Base-by-base conservation (phyloP, 352 stramenopile species). In the Phytophthora multivora region DNA sequence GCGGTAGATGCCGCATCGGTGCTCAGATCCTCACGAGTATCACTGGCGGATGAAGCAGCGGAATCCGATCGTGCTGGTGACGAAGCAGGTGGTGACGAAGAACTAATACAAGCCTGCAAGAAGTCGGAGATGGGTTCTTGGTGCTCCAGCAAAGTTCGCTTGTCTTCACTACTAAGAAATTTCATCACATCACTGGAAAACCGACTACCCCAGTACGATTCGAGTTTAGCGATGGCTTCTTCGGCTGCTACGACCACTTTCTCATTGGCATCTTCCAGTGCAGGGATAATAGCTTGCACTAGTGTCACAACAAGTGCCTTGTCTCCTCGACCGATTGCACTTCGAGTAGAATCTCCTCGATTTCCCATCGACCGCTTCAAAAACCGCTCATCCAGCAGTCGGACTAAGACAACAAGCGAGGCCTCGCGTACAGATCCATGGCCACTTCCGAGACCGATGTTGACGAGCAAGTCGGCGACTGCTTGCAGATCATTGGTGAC, bases 131-230 rank as follows among this genome's bases (percentile, higher is more conserved):
- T 91, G 4, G 64, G 67, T 3, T 70, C 52, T 5, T 75, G 68
- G 19, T 91, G 82, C n/a, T 73, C 45, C 9, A 59, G 25, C 7
- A 93, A 53, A 6, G 80, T 90, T 9, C 45, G 56, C 23, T 82
- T 82, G 53, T 93, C 84, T 55, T 90, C 76, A n/a, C 40, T 66
- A 45, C 79, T 90, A n/a, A 93, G 56, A 50, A 79, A 86, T 52
- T 75, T 51, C 70, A 77, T 79, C 18, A 80, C 62, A 1, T 88
- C 69, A 11, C 57, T 66, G 15, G 48, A 47, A 23, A 88, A 82
- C 0, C 53, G 40, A 26, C 51, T 53, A 0, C 71, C 77, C 76
- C 80, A 91, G 40, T 86, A 80, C 33, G 80, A 42, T 50, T 90
- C 67, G 4, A 91, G 66, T 60, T 89, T 91, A 11, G 73, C 82